Evolutionary conservation across 441 rosid genomes (phyloP).

Genomic region (Populus hybrid): DNA sequence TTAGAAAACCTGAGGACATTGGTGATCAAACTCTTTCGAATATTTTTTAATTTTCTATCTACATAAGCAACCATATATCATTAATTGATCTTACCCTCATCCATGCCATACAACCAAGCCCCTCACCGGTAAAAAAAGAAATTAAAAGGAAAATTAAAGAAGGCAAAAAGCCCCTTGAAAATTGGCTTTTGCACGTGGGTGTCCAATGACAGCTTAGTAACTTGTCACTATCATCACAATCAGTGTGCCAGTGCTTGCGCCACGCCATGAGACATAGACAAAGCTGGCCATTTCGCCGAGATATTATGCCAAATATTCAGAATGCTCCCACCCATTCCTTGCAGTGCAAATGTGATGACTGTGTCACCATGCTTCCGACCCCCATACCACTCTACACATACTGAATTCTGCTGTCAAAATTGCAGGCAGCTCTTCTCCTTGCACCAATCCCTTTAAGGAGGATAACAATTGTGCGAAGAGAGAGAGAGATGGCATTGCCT

Average conservation of each 20-base stretch:
- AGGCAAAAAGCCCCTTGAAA: slow-evolving; percentile 12
- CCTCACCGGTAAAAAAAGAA: neutral
- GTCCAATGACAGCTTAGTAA: slow-evolving; percentile 18
- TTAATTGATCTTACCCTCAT: neutral
- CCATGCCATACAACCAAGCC: neutral
- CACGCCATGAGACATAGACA: neutral
- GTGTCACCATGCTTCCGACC: slow-evolving; percentile 3
- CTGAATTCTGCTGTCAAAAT: neutral
- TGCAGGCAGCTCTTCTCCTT: neutral
- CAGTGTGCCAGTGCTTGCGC: slow-evolving; percentile 9
- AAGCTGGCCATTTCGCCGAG: slow-evolving; percentile 22
- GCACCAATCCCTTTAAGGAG: slow-evolving; percentile 1
- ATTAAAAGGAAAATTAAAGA: neutral
- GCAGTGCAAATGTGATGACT: neutral
- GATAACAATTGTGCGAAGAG: neutral
- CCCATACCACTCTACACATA: neutral
- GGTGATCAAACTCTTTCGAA: too few species aligned
- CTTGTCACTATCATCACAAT: slow-evolving; percentile 24
- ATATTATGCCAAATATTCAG: slow-evolving; percentile 13
- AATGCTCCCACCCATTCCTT: slow-evolving; percentile 11
- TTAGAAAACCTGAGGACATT: too few species aligned
- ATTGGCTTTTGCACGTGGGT: slow-evolving; percentile 39
- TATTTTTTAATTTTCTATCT: too few species aligned
- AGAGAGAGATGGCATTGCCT: too few species aligned
- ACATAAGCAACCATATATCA: too few species aligned